Base-by-base conservation (phyloP, 768 basidiomycete genomes). In the Gyrodon lividus region DNA sequence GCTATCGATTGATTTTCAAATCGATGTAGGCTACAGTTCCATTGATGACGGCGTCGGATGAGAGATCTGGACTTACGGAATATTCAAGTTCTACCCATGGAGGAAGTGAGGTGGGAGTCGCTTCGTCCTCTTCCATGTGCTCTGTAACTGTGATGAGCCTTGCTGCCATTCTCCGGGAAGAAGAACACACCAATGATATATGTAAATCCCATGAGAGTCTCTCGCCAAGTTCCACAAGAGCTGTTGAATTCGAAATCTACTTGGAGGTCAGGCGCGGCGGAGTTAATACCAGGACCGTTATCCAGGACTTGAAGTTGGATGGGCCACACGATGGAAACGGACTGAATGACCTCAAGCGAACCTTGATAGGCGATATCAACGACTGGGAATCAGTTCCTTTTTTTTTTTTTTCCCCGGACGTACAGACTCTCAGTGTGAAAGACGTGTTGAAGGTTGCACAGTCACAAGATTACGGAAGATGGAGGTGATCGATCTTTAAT, bases 1-100 rank as follows among this genome's bases (percentile, higher is more conserved):
- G 92, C 82, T 92, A 64, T 14, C 7, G 26, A 44, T 31, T 43
- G 46, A 31, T n/a, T n/a, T n/a, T 44, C 20, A 24, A 17, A n/a
- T 43, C 30, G 37, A 31, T 39, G 44, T 34, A 4, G 26, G 17
- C 9, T 5, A 7, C 16, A 31, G 24, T 7, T 3, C 37, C 10
- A 37, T 12, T 33, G 16, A 31, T 30, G 13, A 8, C 26, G 30
- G 5, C 7, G 7, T 43, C n/a, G 0, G 14, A 33, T 26, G 20
- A n/a, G 12, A n/a, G n/a, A n/a, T n/a, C n/a, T n/a, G 4, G 31
- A 72, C 79, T 54, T 51, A 89, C 92, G 61, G 78, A 77, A 66
- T 95, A 98, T 77, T 98, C 96, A 42, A 98, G 81, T 59, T 87
- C 81, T 28, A 98, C 95, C 96, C 96, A 98, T 13, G 81, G 83